Percentiles rank a stretch among this genome's conserved stretches.
phyloP scores from a whole-genome alignment of 202 grass and related monocot species.

The Brachypodium distachyon region DNA sequence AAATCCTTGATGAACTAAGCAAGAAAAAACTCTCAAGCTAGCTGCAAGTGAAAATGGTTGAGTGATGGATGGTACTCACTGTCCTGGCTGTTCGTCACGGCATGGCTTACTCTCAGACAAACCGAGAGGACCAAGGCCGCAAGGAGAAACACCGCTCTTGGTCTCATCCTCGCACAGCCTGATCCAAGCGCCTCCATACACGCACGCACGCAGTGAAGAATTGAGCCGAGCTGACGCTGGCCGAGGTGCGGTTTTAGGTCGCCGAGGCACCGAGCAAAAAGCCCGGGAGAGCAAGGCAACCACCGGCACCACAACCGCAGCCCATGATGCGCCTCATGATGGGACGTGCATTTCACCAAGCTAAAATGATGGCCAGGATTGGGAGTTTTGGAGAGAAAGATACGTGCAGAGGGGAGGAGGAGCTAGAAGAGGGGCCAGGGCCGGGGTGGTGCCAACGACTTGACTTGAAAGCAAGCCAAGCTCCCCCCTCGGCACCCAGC shows the following conservation, averaged over 20 bases:
- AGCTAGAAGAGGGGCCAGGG: too few relatives aligned
- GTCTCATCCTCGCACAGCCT: conserved; percentile 19
- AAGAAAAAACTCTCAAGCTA: neutral
- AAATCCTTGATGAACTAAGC: neutral
- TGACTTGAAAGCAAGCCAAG: conserved; percentile 56
- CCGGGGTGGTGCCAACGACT: conserved; percentile 31
- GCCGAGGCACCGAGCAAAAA: conserved; percentile 26
- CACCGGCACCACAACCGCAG: conserved; percentile 56
- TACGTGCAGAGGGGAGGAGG: neutral
- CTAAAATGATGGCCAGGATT: conserved; percentile 7
- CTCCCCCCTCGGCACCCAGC: too few relatives aligned
- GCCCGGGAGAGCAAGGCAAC: conserved; percentile 35
- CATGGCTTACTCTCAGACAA: conserved; percentile 24
- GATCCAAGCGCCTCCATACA: conserved; percentile 13
- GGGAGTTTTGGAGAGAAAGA: conserved; percentile 1
- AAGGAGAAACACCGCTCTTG: conserved; percentile 8
- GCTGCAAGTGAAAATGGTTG: neutral
- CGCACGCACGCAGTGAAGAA: neutral
- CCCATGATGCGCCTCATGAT: conserved; percentile 64
- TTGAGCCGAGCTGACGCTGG: neutral
- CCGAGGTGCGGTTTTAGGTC: conserved; percentile 46
- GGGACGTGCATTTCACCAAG: conserved; percentile 40
- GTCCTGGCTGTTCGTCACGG: conserved; percentile 53
- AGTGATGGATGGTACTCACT: conserved; percentile 36
- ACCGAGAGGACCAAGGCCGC: conserved; percentile 29